These are phyloP conservation scores for Ascobolus immersus DNA, from an alignment of 495 filamentous ascomycete species.

Conservation along the genomic window DNA sequence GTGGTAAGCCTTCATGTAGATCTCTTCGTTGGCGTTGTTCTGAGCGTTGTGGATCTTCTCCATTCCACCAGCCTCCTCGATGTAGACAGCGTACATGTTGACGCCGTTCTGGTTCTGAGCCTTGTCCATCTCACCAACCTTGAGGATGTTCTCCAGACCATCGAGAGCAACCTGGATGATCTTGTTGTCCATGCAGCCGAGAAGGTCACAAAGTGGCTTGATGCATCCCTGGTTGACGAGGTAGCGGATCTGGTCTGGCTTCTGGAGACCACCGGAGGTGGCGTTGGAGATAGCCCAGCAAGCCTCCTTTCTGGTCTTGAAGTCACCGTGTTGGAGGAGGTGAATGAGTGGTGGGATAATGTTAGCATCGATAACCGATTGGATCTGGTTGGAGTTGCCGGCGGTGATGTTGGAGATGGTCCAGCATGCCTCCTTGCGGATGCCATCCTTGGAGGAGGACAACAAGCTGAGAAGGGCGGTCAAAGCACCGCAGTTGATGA, in stretches of 20 bases:
- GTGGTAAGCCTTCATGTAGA: conserved; percentile 99
- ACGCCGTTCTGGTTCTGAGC: conserved; percentile 56
- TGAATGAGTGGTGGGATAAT: conserved; percentile 93
- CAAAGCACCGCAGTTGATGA: conserved; percentile 92
- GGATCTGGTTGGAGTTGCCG: conserved; percentile 93
- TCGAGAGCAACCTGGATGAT: conserved; percentile 98
- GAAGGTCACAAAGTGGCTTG: conserved; percentile 86
- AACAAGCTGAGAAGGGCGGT: conserved; percentile 77
- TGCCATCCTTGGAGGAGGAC: conserved; percentile 91
- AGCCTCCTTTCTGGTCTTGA: conserved; percentile 98
- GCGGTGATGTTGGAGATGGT: conserved; percentile 98
- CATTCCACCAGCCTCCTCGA: conserved; percentile 97
- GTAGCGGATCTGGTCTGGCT: conserved; percentile 94
- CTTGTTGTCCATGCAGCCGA: conserved; percentile 97
- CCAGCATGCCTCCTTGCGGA: conserved; percentile 99
- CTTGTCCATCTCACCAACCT: conserved; percentile 98
- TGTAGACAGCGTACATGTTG: conserved; percentile 93
- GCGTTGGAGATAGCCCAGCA: conserved; percentile 99
- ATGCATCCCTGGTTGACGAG: conserved; percentile 84
- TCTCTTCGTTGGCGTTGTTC: conserved; percentile 99
- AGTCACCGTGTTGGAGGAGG: conserved; percentile 80
- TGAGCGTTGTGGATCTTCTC: conserved; percentile 99
- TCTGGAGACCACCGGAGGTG: conserved; percentile 89
- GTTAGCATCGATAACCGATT: conserved; percentile 85
- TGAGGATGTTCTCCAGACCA: conserved; percentile 95